Evolutionary conservation across 2,329 filamentous ascomycete species (phyloP), one percentile per base, ranked within the genome.

Genomic region (Cercospora sesami): DNA sequence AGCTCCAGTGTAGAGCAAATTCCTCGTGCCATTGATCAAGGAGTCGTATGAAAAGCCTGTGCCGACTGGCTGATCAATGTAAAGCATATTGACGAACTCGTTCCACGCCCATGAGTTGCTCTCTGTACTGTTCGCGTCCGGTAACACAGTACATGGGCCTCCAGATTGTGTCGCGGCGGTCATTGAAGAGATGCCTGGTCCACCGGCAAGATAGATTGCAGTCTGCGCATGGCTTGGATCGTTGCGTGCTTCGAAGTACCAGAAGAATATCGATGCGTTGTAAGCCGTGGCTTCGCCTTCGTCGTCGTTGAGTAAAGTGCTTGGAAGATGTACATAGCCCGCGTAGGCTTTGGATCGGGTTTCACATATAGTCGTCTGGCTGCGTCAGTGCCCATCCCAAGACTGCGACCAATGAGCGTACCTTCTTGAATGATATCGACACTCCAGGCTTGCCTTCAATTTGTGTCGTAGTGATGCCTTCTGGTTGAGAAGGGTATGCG

Each of bases 171-270:
- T 87, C 2, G 87, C 75, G 2, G 86, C 86, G 64, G 86, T 83
- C 81, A 89, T 83, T 9, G 85, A 87, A 14, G 83, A 85, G 10
- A 82, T 82, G 3, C 87, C 87, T 3, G 87, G 87, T 0, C 88
- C 88, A 42, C 86, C 86, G 63, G 85, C 85, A 73, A 90, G 83
- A 83, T 86, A 90, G 26, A 89, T 84, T 0, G 85, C 84, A 33
- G 89, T 78, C 0, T 87, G 87, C 4, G 86, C 86, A 62, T 83
- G 80, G 9, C 75, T 70, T 1, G 86, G 81, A 71, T 83, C 79
- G 5, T 85, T 80, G 8, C 86, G 81, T 5, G 87, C 81, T 73
- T 89, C 86, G 72, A 89, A 86, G 73, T 88, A 89, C 86, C 86
- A 88, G 78, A 90, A 90, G 77, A 89, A 90, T 59, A 85, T 89